Conservation (phyloP, 306 rosid genomes). For the Delonix regia region DNA sequence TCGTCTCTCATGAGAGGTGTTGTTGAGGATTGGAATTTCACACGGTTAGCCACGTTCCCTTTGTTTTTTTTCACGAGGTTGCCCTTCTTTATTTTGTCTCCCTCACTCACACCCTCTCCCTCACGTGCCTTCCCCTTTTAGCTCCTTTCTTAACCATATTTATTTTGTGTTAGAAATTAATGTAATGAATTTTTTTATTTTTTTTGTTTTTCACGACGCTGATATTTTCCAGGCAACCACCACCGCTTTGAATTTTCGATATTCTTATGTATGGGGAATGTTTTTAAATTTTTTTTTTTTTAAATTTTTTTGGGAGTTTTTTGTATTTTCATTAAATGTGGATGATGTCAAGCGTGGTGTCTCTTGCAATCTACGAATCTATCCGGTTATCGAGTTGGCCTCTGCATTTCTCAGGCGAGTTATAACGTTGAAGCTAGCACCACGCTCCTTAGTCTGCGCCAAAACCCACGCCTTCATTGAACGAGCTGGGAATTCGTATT, state of each 20-base stretch:
- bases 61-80: slow-evolving; percentile 8
- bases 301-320: too few relatives aligned
- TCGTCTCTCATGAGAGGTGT: background rate
- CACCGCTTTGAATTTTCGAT: background rate
- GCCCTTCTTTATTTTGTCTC: slow-evolving; percentile 33
- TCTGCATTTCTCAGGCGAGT: slow-evolving; percentile 32
- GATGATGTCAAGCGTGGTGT: slow-evolving; percentile 56
- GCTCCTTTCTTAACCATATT: too few relatives aligned
- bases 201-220: too few relatives aligned
- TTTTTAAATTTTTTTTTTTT: too few relatives aligned
- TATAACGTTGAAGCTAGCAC: slow-evolving; percentile 32
- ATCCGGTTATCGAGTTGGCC: slow-evolving; percentile 47
- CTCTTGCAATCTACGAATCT: slow-evolving; percentile 46
- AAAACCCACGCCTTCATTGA: too few relatives aligned
- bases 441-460: slow-evolving; percentile 30
- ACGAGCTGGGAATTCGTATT: too few relatives aligned
- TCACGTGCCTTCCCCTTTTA: too few relatives aligned
- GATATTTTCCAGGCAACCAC: too few relatives aligned
- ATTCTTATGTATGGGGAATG: too few relatives aligned
- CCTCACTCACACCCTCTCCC: too few relatives aligned
- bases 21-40: background rate
- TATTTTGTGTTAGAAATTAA: too few relatives aligned
- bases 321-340: background rate
- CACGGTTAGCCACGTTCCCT: background rate
- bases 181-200: too few relatives aligned